Evolutionary conservation across 129 eudicot species (phyloP), one percentile per base, ranked within the genome.

Genomic region (Lactuca sativa): DNA sequence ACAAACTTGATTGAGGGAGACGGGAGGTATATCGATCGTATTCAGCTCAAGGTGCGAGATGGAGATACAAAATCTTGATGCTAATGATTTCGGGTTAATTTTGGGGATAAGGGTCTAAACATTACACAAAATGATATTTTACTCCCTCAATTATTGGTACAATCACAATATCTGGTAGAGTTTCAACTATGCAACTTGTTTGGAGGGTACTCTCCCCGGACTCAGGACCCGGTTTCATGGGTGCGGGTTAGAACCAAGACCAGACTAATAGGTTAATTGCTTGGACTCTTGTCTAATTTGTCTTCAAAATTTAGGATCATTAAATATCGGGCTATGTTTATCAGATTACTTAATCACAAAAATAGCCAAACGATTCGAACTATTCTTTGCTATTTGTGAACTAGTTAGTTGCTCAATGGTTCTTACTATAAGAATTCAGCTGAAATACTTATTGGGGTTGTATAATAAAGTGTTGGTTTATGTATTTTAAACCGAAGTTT

Each of bases 101-200:
- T 64, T 58, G 69, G 76, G 62, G 76, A 72, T 72, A 72, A 72
- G 69, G 76, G 62, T 67, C 62, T 72, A 72, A 72, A 72, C 61
- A 61, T 72, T 72, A 60, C 30, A 30, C 44, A 38, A 52, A 44
- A 13, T 63, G 56, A 53, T 73, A 53, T 53, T 62, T 73, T 62
- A 73, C 70, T 62, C 77, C 77, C 61, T 51, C 70, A 51, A 72
- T 72, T 72, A 72, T 72, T 60, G 43, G 62, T 61, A 52, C 10
- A 21, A 52, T 38, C 49, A 52, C 10, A 21, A 52, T 38, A 55
- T 70, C 59, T 69, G 73, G 21, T 54, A 12, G 14, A 49, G 59
- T 67, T 67, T 59, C 13, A 37, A 9, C 36, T 44, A 14, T 59
- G 51, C 59, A 69, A 30, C 30, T 68, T 68, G 21, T 38, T 38